These are phyloP conservation scores for Collybia sp. DNA, from an alignment of 768 basidiomycete genomes.

Conservation along the genomic window DNA sequence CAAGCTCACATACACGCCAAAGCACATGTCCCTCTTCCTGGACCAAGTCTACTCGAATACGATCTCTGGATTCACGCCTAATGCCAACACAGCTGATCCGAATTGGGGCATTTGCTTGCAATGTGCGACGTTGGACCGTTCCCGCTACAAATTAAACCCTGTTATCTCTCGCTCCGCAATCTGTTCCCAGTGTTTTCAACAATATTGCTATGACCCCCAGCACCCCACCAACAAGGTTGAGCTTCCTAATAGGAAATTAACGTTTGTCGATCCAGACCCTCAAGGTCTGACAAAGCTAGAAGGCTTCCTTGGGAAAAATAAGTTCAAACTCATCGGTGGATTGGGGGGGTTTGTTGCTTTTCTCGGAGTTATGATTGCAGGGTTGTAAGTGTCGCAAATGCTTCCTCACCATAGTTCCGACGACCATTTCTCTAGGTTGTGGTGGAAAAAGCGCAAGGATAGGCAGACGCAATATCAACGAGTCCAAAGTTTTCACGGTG, in stretches of 20 bases:
- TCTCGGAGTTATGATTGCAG: conserved; percentile 30
- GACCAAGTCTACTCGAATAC: conserved; percentile 54
- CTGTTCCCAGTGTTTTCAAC: conserved; percentile 42
- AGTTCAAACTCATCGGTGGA: conserved; percentile 45
- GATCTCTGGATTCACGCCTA: conserved; percentile 56
- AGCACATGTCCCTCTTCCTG: conserved; percentile 53
- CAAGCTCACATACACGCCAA: conserved; percentile 51
- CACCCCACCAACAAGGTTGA: conserved; percentile 35
- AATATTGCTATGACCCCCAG: conserved; percentile 49
- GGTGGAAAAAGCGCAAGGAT: conserved; percentile 21
- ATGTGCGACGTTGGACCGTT: conserved; percentile 56
- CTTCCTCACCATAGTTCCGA: background rate
- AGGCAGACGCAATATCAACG: conserved; percentile 8
- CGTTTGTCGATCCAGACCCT: conserved; percentile 53
- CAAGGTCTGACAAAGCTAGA: conserved; percentile 37
- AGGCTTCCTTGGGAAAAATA: conserved; percentile 38
- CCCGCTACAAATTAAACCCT: conserved; percentile 34
- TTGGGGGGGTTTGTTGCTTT: conserved; percentile 34
- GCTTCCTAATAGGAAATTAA: conserved; percentile 39
- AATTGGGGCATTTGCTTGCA: conserved; percentile 63
- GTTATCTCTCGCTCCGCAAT: conserved; percentile 32
- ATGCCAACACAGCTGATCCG: conserved; percentile 56
- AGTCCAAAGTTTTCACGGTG: conserved; percentile 12
- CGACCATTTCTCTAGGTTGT: conserved; percentile 12
- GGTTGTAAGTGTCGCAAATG: conserved; percentile 27